phyloP scores from a whole-genome alignment of 305 asterid genomes.

The Petunia hybrid region DNA sequence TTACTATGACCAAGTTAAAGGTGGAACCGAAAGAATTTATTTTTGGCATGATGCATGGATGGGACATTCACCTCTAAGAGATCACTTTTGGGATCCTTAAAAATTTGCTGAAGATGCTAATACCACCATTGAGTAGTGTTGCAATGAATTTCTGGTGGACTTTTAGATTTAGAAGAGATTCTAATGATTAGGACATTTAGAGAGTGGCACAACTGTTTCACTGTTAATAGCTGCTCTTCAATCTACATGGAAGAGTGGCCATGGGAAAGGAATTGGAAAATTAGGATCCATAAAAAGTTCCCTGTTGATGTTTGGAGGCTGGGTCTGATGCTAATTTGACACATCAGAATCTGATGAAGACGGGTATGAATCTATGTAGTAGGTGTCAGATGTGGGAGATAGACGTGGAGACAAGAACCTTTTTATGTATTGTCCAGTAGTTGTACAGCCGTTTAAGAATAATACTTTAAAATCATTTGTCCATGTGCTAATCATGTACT shows the following conservation, averaged over 20 bases:
- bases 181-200: neutral
- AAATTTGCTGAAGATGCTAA: neutral
- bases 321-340: neutral
- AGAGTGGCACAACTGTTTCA: neutral
- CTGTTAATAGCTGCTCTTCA: neutral
- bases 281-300: neutral
- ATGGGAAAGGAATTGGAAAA: neutral
- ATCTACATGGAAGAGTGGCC: neutral
- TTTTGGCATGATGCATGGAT: neutral
- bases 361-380: neutral
- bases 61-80: neutral
- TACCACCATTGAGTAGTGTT: neutral
- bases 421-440: neutral
- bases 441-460: neutral
- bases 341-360: neutral
- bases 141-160: neutral
- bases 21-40: neutral
- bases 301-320: neutral
- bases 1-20: slow-evolving; percentile 12
- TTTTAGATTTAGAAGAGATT: neutral
- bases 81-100: neutral
- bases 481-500: slow-evolving; percentile 23
- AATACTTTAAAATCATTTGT: slow-evolving; percentile 8
- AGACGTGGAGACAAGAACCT: neutral
- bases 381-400: neutral